Conservation (phyloP, 768 basidiomycete species). For the Hebeloma cylindrosporum region DNA sequence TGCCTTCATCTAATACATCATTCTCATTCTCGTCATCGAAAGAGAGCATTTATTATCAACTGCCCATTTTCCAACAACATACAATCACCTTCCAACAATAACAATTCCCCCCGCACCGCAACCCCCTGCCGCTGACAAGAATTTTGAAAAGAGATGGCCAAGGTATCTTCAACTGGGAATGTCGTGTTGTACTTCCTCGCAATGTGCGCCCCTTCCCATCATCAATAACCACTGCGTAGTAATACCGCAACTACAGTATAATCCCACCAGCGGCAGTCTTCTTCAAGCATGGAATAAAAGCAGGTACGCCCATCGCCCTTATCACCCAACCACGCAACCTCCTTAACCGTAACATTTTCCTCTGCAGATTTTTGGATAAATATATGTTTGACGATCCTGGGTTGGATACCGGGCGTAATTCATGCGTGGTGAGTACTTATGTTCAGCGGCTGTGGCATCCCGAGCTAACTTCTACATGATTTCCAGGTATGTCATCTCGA, state of each 20-base stretch:
- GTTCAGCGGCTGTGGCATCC: neutral
- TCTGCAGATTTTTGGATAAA: slow-evolving; percentile 31
- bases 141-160: slow-evolving; percentile 5
- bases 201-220: slow-evolving; percentile 18
- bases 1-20: too few species aligned
- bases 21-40: too few species aligned
- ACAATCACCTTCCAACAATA: neutral
- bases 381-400: slow-evolving; percentile 33
- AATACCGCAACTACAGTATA: too few species aligned
- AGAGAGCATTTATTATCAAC: too few species aligned
- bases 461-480: neutral
- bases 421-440: slow-evolving; percentile 43
- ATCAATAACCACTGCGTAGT: neutral
- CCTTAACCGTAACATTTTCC: too few species aligned
- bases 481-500: slow-evolving; percentile 26
- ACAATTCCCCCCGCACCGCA: neutral
- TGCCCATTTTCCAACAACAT: too few species aligned
- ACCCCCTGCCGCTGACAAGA: neutral
- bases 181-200: slow-evolving; percentile 27
- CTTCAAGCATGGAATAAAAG: slow-evolving; percentile 26
- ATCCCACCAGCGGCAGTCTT: slow-evolving; percentile 28
- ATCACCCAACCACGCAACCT: too few species aligned
- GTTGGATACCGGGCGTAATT: slow-evolving; percentile 53
- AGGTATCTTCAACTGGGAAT: slow-evolving; percentile 21
- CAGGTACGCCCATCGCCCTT: slow-evolving; percentile 11